Percentiles rank a stretch among this genome's conserved stretches.
Evolutionary conservation across 345 rosid genomes (phyloP).

Genomic region (Cardamine resedifolia): DNA sequence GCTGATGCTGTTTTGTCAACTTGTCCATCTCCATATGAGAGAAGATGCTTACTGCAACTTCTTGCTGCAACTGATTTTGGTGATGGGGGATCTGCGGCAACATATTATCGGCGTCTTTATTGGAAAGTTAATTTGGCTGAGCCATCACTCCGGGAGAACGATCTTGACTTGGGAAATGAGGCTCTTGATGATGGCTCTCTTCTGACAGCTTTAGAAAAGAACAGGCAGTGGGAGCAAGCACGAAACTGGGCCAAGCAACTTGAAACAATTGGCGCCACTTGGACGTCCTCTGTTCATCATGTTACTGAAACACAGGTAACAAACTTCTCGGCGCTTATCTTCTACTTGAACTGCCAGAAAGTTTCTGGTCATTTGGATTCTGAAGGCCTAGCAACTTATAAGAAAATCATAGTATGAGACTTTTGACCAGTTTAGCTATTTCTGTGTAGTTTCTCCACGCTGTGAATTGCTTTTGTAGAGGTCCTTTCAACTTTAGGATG

Average conservation of each 20-base stretch:
- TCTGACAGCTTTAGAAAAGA: slow-evolving; percentile 73
- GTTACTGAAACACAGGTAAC: slow-evolving; percentile 95
- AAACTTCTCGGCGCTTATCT: slow-evolving; percentile 22
- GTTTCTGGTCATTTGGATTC: slow-evolving; percentile 16
- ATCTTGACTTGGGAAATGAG: slow-evolving; percentile 73
- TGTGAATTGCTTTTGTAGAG: slow-evolving; percentile 11
- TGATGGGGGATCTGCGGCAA: slow-evolving; percentile 83
- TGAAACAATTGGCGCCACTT: slow-evolving; percentile 81
- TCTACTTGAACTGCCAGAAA: slow-evolving; percentile 19
- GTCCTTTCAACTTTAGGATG: slow-evolving; percentile 16
- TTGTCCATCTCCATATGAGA: slow-evolving; percentile 97
- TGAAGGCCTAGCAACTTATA: slow-evolving; percentile 21
- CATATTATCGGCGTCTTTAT: slow-evolving; percentile 67
- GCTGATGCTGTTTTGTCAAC: slow-evolving; percentile 85
- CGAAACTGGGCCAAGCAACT: slow-evolving; percentile 98
- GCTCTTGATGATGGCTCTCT: slow-evolving; percentile 92
- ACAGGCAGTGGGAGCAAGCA: slow-evolving; percentile 95
- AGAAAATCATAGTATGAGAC: slow-evolving; percentile 22
- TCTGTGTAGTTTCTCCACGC: slow-evolving; percentile 6
- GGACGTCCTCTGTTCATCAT: slow-evolving; percentile 85
- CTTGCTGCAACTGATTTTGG: slow-evolving; percentile 95
- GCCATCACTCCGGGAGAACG: slow-evolving; percentile 71
- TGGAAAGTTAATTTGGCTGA: slow-evolving; percentile 98
- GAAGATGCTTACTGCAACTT: slow-evolving; percentile 85
- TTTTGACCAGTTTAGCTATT: slow-evolving; percentile 17